These are phyloP conservation scores for Arabis hirsuta DNA, from an alignment of 345 rosid genomes.

Conservation along the genomic window DNA sequence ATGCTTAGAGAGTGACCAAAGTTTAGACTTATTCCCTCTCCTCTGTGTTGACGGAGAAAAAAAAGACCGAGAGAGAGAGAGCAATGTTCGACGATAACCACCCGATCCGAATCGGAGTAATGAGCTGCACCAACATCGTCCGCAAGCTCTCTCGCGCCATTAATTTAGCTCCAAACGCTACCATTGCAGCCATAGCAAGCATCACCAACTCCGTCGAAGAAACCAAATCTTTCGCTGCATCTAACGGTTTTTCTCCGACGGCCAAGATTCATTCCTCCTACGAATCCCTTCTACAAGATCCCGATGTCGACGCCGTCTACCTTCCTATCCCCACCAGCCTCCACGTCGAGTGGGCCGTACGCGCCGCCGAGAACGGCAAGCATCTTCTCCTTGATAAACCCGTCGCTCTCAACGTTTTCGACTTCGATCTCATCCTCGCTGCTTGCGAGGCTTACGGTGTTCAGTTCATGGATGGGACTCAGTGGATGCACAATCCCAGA, in stretches of 20 bases:
- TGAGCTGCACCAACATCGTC: slow-evolving; percentile 78
- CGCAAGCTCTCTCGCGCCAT: slow-evolving; percentile 76
- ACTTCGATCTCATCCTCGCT: slow-evolving; percentile 62
- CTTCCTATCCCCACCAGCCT: slow-evolving; percentile 77
- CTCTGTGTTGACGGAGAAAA: neutral
- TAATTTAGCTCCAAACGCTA: slow-evolving; percentile 65
- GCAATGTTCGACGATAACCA: slow-evolving; percentile 34
- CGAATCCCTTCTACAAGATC: slow-evolving; percentile 74
- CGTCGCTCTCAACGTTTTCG: slow-evolving; percentile 56
- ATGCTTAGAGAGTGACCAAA: no score
- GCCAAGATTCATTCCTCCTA: slow-evolving; percentile 70
- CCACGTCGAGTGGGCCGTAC: slow-evolving; percentile 70
- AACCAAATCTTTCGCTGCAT: slow-evolving; percentile 58
- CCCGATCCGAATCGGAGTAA: slow-evolving; percentile 59
- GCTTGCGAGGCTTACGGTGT: slow-evolving; percentile 70
- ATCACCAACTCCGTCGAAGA: slow-evolving; percentile 53
- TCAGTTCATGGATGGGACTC: slow-evolving; percentile 89
- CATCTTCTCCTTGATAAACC: slow-evolving; percentile 87
- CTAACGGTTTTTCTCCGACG: slow-evolving; percentile 61
- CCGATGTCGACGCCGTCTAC: slow-evolving; percentile 74
- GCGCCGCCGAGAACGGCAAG: slow-evolving; percentile 71
- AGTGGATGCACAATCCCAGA: slow-evolving; percentile 88
- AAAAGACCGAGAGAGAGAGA: neutral
- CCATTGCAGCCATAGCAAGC: slow-evolving; percentile 64
- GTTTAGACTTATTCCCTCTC: neutral